Conservation (phyloP, 2,329 filamentous ascomycete genomes). For the Esteya vermicola region DNA sequence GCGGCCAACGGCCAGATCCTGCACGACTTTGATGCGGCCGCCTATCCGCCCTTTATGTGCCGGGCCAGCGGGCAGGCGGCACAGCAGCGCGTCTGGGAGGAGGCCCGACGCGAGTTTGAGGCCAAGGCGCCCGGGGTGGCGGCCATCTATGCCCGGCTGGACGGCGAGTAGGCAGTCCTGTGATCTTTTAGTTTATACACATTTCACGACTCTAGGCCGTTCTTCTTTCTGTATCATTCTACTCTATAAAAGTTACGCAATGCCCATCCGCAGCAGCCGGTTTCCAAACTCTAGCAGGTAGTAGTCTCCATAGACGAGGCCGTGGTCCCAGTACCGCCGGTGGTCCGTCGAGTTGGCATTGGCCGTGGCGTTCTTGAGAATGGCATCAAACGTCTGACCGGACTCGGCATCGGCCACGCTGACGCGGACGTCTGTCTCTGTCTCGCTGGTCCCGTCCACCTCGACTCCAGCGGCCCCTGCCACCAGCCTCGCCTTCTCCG, state of each 20-base stretch:
- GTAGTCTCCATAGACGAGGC: conserved; percentile 30
- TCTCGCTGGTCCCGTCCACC: too few species aligned
- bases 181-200: too few species aligned
- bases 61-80: conserved; percentile 14
- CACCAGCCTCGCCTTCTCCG: conserved; percentile 10
- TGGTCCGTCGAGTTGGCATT: conserved; percentile 15
- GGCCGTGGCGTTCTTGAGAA: conserved; percentile 17
- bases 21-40: conserved; percentile 20
- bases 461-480: too few species aligned
- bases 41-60: conserved; percentile 23
- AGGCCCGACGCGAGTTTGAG: conserved; percentile 14
- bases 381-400: conserved; percentile 13
- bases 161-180: conserved; percentile 3
- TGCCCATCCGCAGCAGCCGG: conserved; percentile 21
- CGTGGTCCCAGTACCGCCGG: conserved; percentile 16
- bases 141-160: conserved; percentile 12
- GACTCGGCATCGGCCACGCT: conserved; percentile 6
- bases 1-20: conserved; percentile 21
- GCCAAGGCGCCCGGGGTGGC: conserved; percentile 15
- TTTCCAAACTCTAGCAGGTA: conserved; percentile 30
- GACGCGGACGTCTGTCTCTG: neutral
- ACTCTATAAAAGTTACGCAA: conserved; percentile 7
- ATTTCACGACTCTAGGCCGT: too few species aligned
- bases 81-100: conserved; percentile 15
- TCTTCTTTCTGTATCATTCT: too few species aligned